Base-by-base conservation (phyloP, 306 rosid species). In the Rosa persica region DNA sequence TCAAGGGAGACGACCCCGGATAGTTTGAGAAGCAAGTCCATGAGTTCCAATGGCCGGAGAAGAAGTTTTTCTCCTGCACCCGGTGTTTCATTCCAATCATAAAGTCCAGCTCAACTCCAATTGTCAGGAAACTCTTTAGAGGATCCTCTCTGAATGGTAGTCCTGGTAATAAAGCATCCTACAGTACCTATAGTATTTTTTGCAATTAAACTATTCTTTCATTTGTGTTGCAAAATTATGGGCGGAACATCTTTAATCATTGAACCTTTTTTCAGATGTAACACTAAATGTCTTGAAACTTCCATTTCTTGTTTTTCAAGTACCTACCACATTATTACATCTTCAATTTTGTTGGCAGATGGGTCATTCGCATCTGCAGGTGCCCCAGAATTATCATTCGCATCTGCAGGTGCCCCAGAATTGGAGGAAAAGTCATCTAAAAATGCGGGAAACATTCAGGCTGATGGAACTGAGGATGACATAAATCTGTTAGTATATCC, bases 31-130 rank as follows among this genome's bases (percentile, higher is more conserved):
- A 83, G 89, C 86, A 67, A 48, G 73, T 85, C 93, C 57, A 62
- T 75, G 69, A 77, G 78, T 72, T 70, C 96, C 81, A 86, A 85
- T 83, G 90, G 89, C 43, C 87, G 85, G 52, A 90, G 88, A 82
- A 88, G 90, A 84, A 92, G 97, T 76, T 77, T 77, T 74, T 90
- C 96, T 75, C 96, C 94, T 46, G 79, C 93, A 78, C 78, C 93
- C 12, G 57, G 82, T 54, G 78, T 73, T 72, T 81, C 83, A 76
- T 83, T 68, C 79, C 93, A 42, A 84, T 79, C 68, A 62, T 52
- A 66, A 91, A 81, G 64, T 83, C 86, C 19, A 84, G 81, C 74
- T 67, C 90, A 40, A 78, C 84, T 47, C 75, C 85, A 73, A 79
- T 74, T 3, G 57, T 0, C 78, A 86, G 84, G 82, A 89, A 77